Conservation (phyloP, 2,329 filamentous ascomycete species). For the Paracorniculantispora psalliotae region DNA sequence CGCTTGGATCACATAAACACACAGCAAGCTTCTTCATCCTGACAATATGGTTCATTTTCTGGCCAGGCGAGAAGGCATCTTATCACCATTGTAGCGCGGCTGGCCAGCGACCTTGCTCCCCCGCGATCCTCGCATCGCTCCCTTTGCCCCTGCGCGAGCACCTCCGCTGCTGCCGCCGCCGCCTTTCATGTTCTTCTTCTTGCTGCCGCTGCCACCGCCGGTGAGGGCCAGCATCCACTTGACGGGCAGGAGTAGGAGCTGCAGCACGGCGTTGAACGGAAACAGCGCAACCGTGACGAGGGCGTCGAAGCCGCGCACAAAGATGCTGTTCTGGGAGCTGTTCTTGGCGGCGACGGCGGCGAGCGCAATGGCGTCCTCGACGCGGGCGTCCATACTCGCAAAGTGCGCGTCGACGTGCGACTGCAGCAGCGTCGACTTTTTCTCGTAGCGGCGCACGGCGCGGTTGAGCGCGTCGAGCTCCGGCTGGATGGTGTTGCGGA, state of each 20-base stretch:
- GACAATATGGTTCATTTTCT: slow-evolving; percentile 3
- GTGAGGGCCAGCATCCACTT: slow-evolving; percentile 31
- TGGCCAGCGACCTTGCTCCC: slow-evolving; percentile 19
- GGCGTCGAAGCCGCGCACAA: slow-evolving; percentile 35
- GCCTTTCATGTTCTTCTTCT: slow-evolving; percentile 19
- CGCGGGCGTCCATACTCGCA: slow-evolving; percentile 61
- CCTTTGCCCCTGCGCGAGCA: neutral
- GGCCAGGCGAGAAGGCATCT: slow-evolving; percentile 23
- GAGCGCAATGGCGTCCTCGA: slow-evolving; percentile 76
- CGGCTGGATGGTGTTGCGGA: slow-evolving; percentile 64
- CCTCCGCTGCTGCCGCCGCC: neutral
- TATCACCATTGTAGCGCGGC: slow-evolving; percentile 31
- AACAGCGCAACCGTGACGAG: slow-evolving; percentile 31
- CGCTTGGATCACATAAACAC: neutral
- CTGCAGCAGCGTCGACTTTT: slow-evolving; percentile 70
- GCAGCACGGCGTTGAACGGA: slow-evolving; percentile 37
- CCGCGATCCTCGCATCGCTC: slow-evolving; percentile 3
- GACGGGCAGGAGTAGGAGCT: slow-evolving; percentile 39
- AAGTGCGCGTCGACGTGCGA: slow-evolving; percentile 73
- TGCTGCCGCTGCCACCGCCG: slow-evolving; percentile 20
- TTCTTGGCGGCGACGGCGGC: slow-evolving; percentile 66
- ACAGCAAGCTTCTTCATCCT: neutral
- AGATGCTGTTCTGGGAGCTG: slow-evolving; percentile 33
- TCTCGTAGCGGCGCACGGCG: slow-evolving; percentile 86
- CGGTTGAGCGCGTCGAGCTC: slow-evolving; percentile 86